Evolutionary conservation across 2,329 filamentous ascomycete species (phyloP).

Genomic region (Xylaria sp.): DNA sequence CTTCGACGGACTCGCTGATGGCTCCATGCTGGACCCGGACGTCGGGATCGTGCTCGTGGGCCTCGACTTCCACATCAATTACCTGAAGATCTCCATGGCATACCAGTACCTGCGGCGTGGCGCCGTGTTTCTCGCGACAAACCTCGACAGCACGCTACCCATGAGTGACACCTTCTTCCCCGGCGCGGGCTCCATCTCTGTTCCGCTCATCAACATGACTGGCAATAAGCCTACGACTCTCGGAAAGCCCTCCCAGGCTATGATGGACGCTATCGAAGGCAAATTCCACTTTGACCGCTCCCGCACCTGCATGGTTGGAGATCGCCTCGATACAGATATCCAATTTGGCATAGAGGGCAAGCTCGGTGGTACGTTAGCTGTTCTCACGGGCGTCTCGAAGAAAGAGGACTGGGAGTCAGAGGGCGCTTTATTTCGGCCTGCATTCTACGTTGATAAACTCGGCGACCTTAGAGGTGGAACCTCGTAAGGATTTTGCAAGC

Average conservation of each 20-base stretch:
- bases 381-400: slow-evolving; percentile 86
- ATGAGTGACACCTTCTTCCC: slow-evolving; percentile 84
- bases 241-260: slow-evolving; percentile 95
- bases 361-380: slow-evolving; percentile 87
- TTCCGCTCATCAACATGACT: slow-evolving; percentile 77
- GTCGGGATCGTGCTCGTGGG: slow-evolving; percentile 90
- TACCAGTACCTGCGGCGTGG: slow-evolving; percentile 85
- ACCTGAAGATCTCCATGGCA: slow-evolving; percentile 84
- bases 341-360: slow-evolving; percentile 91
- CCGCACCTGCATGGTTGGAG: slow-evolving; percentile 93
- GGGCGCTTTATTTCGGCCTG: slow-evolving; percentile 72
- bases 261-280: slow-evolving; percentile 99
- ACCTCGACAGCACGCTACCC: slow-evolving; percentile 88
- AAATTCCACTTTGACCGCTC: slow-evolving; percentile 88
- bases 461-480: slow-evolving; percentile 68
- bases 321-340: slow-evolving; percentile 93
- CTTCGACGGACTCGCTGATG: slow-evolving; percentile 77
- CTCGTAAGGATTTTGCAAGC: slow-evolving; percentile 20
- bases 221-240: slow-evolving; percentile 74
- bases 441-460: slow-evolving; percentile 83
- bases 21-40: slow-evolving; percentile 78
- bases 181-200: slow-evolving; percentile 82
- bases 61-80: slow-evolving; percentile 93
- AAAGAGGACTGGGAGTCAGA: slow-evolving; percentile 81
- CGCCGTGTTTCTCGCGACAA: slow-evolving; percentile 89